Evolutionary conservation across 345 rosid genomes (phyloP).

Genomic region (Salix viminalis): DNA sequence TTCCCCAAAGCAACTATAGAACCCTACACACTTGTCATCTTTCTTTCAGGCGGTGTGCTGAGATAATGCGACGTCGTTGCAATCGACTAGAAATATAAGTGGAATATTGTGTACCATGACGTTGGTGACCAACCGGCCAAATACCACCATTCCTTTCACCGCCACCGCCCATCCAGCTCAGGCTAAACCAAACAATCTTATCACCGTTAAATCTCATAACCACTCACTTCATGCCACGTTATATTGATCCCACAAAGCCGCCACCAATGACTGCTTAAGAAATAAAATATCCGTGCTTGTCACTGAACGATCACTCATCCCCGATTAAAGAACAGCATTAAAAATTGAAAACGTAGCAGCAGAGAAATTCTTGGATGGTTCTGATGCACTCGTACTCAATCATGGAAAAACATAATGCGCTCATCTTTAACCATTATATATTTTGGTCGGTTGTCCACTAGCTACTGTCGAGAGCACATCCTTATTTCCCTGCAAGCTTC

Average conservation of each 20-base stretch:
- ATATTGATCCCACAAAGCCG: neutral
- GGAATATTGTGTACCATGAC: neutral
- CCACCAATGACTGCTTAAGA: neutral
- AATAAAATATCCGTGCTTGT: neutral
- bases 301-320: neutral
- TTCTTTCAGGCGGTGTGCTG: neutral
- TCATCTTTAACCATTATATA: too few species aligned
- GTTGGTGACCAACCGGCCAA: constrained; percentile 19
- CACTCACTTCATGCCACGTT: constrained; percentile 24
- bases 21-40: neutral
- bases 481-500: too few species aligned
- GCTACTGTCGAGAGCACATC: neutral
- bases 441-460: neutral
- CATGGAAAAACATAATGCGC: too few species aligned
- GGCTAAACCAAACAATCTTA: constrained; percentile 16
- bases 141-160: neutral
- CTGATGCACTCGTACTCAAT: too few species aligned
- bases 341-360: too few species aligned
- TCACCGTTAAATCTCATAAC: constrained; percentile 13
- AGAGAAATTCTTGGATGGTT: too few species aligned
- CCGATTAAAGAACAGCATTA: neutral
- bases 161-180: constrained; percentile 31
- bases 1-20: too few species aligned
- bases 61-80: neutral
- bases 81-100: neutral